Conservation (phyloP, 2,329 filamentous ascomycete species). For the Fusarium chuoi region DNA sequence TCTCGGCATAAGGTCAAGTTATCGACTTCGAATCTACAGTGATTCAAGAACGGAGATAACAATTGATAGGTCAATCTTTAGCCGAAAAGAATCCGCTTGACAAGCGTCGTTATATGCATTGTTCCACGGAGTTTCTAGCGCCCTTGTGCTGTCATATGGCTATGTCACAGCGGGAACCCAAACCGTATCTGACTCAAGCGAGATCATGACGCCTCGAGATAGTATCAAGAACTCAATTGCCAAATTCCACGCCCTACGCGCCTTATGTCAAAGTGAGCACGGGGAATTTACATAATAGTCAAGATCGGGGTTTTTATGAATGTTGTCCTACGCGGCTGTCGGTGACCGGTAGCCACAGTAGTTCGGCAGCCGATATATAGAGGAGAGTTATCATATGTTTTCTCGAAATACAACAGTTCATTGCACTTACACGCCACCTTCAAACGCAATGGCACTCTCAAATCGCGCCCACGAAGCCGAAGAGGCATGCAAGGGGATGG, state of each 20-base stretch:
- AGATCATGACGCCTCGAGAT: neutral
- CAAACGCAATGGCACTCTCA: slow-evolving; percentile 41
- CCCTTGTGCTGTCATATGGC: neutral
- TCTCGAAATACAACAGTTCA: neutral
- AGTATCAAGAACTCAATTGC: neutral
- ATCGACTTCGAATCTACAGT: neutral
- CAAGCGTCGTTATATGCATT: neutral
- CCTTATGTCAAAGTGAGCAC: neutral
- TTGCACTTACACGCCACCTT: neutral
- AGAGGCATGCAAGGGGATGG: slow-evolving; percentile 40
- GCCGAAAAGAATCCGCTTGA: neutral
- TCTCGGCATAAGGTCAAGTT: neutral
- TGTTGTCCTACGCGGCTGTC: slow-evolving; percentile 14
- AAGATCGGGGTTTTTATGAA: neutral
- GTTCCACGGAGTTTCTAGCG: neutral
- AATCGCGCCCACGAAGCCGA: slow-evolving; percentile 44
- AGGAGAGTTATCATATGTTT: neutral
- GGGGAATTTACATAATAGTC: neutral
- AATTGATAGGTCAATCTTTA: neutral
- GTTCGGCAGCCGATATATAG: neutral
- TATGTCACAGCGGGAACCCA: neutral
- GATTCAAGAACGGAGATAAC: neutral
- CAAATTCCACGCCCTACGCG: neutral
- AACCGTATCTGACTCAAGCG: neutral
- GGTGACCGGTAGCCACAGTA: slow-evolving; percentile 18